Evolutionary conservation across 2,329 filamentous ascomycete species (phyloP), one percentile per base, ranked within the genome.

Genomic region (Pestalotiopsis sp.): DNA sequence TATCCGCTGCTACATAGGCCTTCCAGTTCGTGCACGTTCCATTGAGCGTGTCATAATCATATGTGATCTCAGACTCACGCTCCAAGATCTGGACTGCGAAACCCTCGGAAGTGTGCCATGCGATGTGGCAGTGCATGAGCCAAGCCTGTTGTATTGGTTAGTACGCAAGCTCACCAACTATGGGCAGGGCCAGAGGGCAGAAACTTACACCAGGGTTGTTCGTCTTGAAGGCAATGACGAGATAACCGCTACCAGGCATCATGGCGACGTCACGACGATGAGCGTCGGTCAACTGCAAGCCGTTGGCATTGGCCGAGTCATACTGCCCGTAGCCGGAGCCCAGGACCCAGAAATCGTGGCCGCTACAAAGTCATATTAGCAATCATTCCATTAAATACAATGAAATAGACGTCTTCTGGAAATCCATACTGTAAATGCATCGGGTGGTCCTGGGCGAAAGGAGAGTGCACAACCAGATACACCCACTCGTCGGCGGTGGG

Each of bases 41-140:
- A 38, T 75, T 73, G 20, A 81, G 65, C 5, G 64, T 62, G 9
- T 71, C 64, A 4, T 68, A 56, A 49, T 77, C 71, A 17, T 72
- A 69, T 0, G 65, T 66, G 52, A 80, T 76, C 59, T 81, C 70
- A 62, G 76, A 52, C 64, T 75, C 69, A 27, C 75, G 71, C 68
- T 79, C 79, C 61, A 88, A 70, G 71, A 87, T 87, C 74, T 89
- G 86, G 64, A 87, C 74, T 1, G 82, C 85, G 11, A 88, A 81
- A 25, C 84, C 85, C 71, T 83, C 79, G 63, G 75, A 77, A 14
- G 84, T 80, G 72, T 88, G 85, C 84, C 81, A 85, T 20, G 80
- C 81, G 66, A 85, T 84, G 71, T 84, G 81, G 72, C 81, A 84
- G 71, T 83, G 66, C 20, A 60, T 23, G 4, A 60, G 9, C 25